Evolutionary conservation across 1,284 basidiomycete species (phyloP), one percentile per base, ranked within the genome.

Genomic region (Heimioporus retisporus): DNA sequence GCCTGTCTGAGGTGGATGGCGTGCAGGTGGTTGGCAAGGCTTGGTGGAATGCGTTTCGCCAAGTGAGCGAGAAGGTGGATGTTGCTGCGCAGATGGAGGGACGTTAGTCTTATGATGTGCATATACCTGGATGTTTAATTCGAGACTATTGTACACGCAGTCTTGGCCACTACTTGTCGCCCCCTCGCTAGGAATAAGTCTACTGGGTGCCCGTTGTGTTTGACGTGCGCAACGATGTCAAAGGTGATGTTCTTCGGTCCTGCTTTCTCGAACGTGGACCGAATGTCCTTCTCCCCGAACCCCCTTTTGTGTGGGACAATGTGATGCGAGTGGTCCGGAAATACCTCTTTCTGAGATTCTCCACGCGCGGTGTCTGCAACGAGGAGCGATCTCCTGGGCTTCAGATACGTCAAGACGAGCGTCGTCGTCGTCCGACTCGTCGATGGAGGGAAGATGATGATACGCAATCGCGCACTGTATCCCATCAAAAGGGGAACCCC

Each of bases 21-120:
- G 59, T 63, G 77, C 64, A 73, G 70, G 74, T 68, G 43, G 82
- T 91, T 50, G 92, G 87, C 1, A 80, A 81, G 68, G 86, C 85
- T 23, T 96, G 94, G 95, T 95, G 94, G 93, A 83, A 80, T 57
- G 87, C 90, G 11, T 95, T 91, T 81, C 80, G 84, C 68, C 84
- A 85, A 42, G 88, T 94, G 11, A 90, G 91, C 76, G 80, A 72
- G 14, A 84, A 82, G 69, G 87, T 95, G 79, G 90, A 93, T 68
- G 80, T 76, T 25, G 83, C 88, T 40, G 84, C 87, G 7, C 82
- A 85, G 66, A 85, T 74, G 93, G 94, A 21, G 91, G 93, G 1
- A 79, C 81, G n/a, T 74, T 93, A 60, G 85, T 80, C 18, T 64
- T 80, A 58, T 40, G 50, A 51, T 55, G 59, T 55, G 15, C 19